Conservation (phyloP, 2,329 filamentous ascomycete genomes). For the Xylaria sp. region DNA sequence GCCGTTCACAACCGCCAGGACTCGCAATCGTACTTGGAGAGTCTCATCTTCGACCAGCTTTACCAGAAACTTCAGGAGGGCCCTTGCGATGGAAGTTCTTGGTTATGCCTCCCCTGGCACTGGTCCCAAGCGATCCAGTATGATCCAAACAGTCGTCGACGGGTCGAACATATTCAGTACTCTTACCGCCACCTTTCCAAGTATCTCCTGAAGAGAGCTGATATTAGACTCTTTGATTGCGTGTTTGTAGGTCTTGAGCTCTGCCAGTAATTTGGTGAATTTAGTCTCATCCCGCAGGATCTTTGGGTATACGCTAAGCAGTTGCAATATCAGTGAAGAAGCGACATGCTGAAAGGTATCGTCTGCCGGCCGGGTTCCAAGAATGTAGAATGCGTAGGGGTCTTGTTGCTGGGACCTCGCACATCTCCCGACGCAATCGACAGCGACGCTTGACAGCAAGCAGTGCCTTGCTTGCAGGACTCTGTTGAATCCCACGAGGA, state of each 20-base stretch:
- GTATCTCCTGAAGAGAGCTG: not conserved
- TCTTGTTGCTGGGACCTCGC: not conserved
- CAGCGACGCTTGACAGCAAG: too few species aligned
- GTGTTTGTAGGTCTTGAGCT: not conserved
- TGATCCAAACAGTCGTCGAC: not conserved
- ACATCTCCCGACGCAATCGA: too few species aligned
- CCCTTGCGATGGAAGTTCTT: slow-evolving; percentile 1
- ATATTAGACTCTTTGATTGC: not conserved
- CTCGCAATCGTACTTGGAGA: not conserved
- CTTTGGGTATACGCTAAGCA: not conserved
- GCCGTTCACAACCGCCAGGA: slow-evolving; percentile 3
- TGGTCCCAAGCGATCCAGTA: slow-evolving; percentile 1
- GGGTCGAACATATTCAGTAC: not conserved
- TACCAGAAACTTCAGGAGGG: slow-evolving; percentile 1
- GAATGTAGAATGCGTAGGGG: slow-evolving; percentile 1
- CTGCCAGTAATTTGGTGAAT: slow-evolving; percentile 1
- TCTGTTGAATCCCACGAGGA: not conserved
- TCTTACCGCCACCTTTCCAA: not conserved
- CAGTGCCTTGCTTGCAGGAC: not conserved
- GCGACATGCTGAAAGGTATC: not conserved
- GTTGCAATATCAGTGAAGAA: not conserved
- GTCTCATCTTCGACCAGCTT: slow-evolving; percentile 3
- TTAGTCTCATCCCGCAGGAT: not conserved
- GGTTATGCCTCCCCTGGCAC: too few species aligned
- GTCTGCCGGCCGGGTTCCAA: not conserved